These are phyloP conservation scores for Macrolepiota fuliginosa DNA, from an alignment of 768 basidiomycete species.

Conservation along the genomic window DNA sequence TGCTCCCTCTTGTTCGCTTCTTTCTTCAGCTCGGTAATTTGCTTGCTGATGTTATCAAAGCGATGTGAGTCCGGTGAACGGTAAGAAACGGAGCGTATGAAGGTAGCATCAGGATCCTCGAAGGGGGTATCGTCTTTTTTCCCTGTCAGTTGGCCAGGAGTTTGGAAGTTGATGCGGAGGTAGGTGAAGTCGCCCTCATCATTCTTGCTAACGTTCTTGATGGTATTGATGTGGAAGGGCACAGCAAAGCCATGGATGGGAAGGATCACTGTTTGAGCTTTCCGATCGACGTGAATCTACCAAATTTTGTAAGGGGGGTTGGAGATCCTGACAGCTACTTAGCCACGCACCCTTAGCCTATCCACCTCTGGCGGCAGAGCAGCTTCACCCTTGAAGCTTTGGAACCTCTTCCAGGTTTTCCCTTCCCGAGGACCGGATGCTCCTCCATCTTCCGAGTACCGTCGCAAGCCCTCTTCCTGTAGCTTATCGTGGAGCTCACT, in stretches of 20 bases:
- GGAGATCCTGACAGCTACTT: neutral
- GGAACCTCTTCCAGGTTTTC: conserved; percentile 94
- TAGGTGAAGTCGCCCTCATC: conserved; percentile 96
- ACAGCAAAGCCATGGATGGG: conserved; percentile 96
- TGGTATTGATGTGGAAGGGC: conserved; percentile 97
- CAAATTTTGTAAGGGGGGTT: neutral
- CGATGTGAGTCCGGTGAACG: conserved; percentile 88
- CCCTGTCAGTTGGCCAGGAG: conserved; percentile 94
- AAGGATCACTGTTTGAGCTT: conserved; percentile 83
- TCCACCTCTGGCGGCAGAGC: conserved; percentile 86
- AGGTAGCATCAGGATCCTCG: conserved; percentile 94
- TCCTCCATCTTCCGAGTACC: conserved; percentile 80
- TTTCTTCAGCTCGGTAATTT: conserved; percentile 95
- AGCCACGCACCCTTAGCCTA: conserved; percentile 62
- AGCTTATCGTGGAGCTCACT: conserved; percentile 71
- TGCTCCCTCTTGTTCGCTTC: conserved; percentile 96
- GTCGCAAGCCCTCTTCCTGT: conserved; percentile 78
- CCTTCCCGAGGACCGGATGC: conserved; percentile 78
- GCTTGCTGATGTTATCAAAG: conserved; percentile 84
- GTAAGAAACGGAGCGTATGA: conserved; percentile 93
- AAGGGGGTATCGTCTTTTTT: conserved; percentile 99
- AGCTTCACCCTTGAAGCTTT: conserved; percentile 94
- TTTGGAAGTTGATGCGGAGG: conserved; percentile 96
- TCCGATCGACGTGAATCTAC: conserved; percentile 90
- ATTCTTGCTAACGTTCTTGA: conserved; percentile 96